A percentile compares a stretch with the other conserved stretches of the same genome.
These are phyloP conservation scores for Cyberlindnera meyerae DNA, from an alignment of 805 yeast species.

Conservation along the genomic window DNA sequence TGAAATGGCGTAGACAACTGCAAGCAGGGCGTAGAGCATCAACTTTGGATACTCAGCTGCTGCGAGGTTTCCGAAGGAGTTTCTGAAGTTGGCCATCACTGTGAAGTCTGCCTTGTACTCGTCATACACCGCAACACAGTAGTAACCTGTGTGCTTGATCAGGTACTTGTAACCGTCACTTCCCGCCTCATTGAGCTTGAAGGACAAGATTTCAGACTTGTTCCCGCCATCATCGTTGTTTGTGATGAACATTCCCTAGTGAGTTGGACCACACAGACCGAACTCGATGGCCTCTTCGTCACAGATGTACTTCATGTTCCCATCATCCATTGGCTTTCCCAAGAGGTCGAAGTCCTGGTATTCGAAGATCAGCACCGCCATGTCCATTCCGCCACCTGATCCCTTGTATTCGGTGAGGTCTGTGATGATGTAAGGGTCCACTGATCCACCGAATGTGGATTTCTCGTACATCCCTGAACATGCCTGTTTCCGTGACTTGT, in stretches of 20 bases:
- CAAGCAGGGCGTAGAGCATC: constrained; percentile 81
- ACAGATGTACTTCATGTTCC: constrained; percentile 61
- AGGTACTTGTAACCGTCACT: constrained; percentile 58
- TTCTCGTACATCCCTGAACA: constrained; percentile 91
- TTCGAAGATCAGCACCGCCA: constrained; percentile 77
- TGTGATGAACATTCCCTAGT: constrained; percentile 62
- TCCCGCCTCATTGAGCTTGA: constrained; percentile 52
- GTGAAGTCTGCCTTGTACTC: constrained; percentile 39
- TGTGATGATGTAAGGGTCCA: constrained; percentile 55
- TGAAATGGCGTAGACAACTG: constrained; percentile 77
- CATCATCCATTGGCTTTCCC: constrained; percentile 49
- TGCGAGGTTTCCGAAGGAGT: constrained; percentile 84
- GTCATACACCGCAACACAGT: constrained; percentile 75
- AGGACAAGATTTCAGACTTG: constrained; percentile 52
- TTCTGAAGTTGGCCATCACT: constrained; percentile 78
- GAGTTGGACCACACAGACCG: constrained; percentile 48
- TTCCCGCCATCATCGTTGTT: constrained; percentile 36
- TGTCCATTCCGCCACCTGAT: constrained; percentile 29
- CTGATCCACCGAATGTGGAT: constrained; percentile 80
- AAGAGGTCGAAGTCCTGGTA: constrained; percentile 68
- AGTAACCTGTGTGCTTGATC: constrained; percentile 78
- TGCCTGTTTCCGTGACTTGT: constrained; percentile 50
- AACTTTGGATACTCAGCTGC: constrained; percentile 90
- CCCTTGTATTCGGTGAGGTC: constrained; percentile 32
- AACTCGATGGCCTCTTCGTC: constrained; percentile 57